A percentile compares a stretch with the other conserved stretches of the same genome.
Evolutionary conservation across 306 rosid genomes (phyloP).

Genomic region (barrel medic (Medicago truncatula)): MtrunA17r5.0-ANR NC_053043.1:32079001-32079500

Average conservation of each 20-base stretch:
- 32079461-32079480: conserved; percentile 96
- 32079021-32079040: no score
- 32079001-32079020: no score
- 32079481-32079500: conserved; percentile 50
- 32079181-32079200: no score
- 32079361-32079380: conserved; percentile 1
- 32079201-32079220: no score
- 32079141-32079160: no score
- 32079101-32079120: no score
- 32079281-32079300: neutral
- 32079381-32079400: conserved; percentile 22
- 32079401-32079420: conserved; percentile 56
- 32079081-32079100: no score
- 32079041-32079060: no score
- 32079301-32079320: neutral
- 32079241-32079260: neutral
- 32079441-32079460: conserved; percentile 78
- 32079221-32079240: neutral
- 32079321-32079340: conserved; percentile 5
- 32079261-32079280: neutral
- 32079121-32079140: no score
- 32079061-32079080: no score
- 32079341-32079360: neutral
- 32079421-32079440: conserved; percentile 72
- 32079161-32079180: no score